Evolutionary conservation across 208 protist species (phyloP), one percentile per base, ranked within the genome.

Genomic region (Tritrichomonas foetus): DNA sequence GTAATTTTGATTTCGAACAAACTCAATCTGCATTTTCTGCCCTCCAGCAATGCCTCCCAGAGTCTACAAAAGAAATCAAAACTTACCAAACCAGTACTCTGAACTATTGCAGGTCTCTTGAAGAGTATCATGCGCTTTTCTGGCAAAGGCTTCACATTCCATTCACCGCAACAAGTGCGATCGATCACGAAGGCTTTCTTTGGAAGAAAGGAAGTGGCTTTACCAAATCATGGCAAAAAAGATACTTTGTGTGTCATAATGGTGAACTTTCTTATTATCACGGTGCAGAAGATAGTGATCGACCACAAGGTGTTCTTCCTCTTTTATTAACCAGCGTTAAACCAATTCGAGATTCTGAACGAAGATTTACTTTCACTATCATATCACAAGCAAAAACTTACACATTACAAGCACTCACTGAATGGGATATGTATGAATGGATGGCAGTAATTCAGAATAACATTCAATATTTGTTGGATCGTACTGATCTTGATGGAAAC

Each of bases 391-490:
- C 33, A 0, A 89, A 89, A 49, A 57, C 20, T 16, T 89, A 89
- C 16, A 89, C 78, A 33, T 27, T 89, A 39, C 78, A 89, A 39
- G 78, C 78, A 39, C 13, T 89, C 9, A 57, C 78, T 22, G 47
- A 89, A 20, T 89, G 47, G 41, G 78, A 89, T 89, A 89, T 89
- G 78, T 14, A 57, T 25, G 47, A 57, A 39, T 89, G 78, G 78
- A 89, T 89, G 78, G 25, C 41, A 11, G 78, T 89, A n/a, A 89
- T 89, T 5, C 25, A 57, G 16, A 89, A 89, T 47, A 89, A 89
- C 27, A 89, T 89, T 39, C 78, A 89, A 89, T 89, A 89, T 47
- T 27, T 89, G 2, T 47, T 89, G 9, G 78, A 89, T 57, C 78
- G 57, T 47, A 44, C 78, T 20, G 78, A 89, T 57, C 11, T 16